Conservation (phyloP, 108 stramenopile genomes). For the Discostella pseudostelligera region DNA sequence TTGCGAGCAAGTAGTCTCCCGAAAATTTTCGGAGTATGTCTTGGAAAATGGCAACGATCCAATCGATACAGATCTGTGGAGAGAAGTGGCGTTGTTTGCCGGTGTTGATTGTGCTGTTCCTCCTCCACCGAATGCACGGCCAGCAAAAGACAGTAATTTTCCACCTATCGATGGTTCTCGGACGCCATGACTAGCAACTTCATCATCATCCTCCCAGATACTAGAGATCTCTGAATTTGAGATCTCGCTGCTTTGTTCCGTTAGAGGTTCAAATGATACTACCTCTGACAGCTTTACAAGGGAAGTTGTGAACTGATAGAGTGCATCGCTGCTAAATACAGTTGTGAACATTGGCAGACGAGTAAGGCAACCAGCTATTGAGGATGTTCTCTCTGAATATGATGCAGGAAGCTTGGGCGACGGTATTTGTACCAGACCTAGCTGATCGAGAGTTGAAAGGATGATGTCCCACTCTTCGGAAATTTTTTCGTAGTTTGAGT, state of each 20-base stretch:
- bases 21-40: slow-evolving; percentile 61
- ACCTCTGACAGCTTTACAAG: slow-evolving; percentile 50
- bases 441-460: slow-evolving; percentile 76
- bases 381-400: slow-evolving; percentile 51
- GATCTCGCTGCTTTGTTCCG: slow-evolving; percentile 16
- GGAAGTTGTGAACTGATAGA: slow-evolving; percentile 51
- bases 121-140: slow-evolving; percentile 63
- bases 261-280: slow-evolving; percentile 30
- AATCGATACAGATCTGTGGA: slow-evolving; percentile 29
- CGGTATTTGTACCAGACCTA: slow-evolving; percentile 61
- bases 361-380: slow-evolving; percentile 59
- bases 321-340: slow-evolving; percentile 58
- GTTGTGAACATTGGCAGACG: slow-evolving; percentile 75
- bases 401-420: slow-evolving; percentile 64
- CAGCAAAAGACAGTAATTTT: slow-evolving; percentile 78
- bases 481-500: slow-evolving; percentile 57
- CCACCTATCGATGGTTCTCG: slow-evolving; percentile 55
- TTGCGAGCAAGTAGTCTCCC: slow-evolving; percentile 41
- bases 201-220: slow-evolving; percentile 5
- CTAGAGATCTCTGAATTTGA: slow-evolving; percentile 18
- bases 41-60: slow-evolving; percentile 41
- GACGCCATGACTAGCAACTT: slow-evolving; percentile 2
- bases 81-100: slow-evolving; percentile 8
- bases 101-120: slow-evolving; percentile 22
- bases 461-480: slow-evolving; percentile 73